Evolutionary conservation across 805 yeast genomes (phyloP), one percentile per base, ranked within the genome.

Genomic region (Starmerella kuoi): DNA sequence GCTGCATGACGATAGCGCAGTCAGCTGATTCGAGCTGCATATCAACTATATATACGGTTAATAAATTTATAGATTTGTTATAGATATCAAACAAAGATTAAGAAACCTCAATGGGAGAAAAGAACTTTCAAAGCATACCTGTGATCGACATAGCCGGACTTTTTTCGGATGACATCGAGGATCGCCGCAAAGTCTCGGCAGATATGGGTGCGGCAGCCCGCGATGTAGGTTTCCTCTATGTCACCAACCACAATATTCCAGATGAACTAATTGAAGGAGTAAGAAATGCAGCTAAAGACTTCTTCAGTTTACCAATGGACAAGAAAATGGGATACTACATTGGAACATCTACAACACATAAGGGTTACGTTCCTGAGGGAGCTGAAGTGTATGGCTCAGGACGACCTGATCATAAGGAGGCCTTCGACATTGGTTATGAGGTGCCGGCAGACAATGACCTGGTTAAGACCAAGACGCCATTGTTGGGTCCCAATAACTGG

Each of bases 401-500:
- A 5, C 61, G 61, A 21, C 64, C 70, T 3, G 82, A 76, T 52
- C 67, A 76, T 68, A 61, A 80, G 43, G 82, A 76, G 51, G 81
- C 76, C 57, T 68, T 70, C 45, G 81, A 76, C 52, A 61, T 76
- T 42, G 79, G 73, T 4, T 49, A 41, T 33, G 47, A 50, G 30
- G 30, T 45, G 3, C 48, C 48, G 2, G 40, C 31, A 15, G 44
- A 45, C 19, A 56, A 58, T 5, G 44, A 44, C 15, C 73, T 72
- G 61, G 59, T 61, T 40, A 68, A 71, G 38, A 25, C 18, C 14
- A 23, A 28, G 2, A 15, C 22, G 8, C 48, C 48, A 3, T 59
- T 75, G 40, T 74, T 70, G 47, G 80, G 80, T 0, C 79, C 79
- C 5, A 73, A 73, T 50, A 54, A 64, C 42, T 75, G 74, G 72